Base-by-base conservation (phyloP, 139 green algal genomes). In the Chlorella sorokiniana region DNA sequence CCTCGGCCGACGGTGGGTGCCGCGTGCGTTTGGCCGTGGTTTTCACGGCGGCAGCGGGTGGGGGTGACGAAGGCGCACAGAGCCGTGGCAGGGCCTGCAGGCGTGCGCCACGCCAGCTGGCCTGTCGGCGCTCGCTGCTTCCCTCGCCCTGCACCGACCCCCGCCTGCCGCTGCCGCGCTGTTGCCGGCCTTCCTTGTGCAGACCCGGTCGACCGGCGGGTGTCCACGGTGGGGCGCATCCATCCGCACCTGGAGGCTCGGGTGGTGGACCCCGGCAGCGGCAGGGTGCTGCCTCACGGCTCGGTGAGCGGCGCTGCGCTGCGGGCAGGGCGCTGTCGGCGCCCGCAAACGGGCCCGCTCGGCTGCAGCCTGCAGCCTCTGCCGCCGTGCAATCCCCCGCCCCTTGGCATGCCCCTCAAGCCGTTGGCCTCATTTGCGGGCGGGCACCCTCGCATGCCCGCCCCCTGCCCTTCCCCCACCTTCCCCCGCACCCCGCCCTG, bases 171-270 rank as follows among this genome's bases (percentile, higher is more conserved):
- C 9, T 73, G 2, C 29, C 69, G 27, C 25, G 4, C 29, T 40
- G n/a, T n/a, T n/a, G n/a, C n/a, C 31, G 5, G 4, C 33, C 68
- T 54, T 38, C 22, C 31, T 40, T 14, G 5, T 14, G 62, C 77
- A 83, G 82, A 87, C 51, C 40, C 82, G 3, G 37, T 83, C 18
- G 82, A 83, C n/a, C 52, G 64, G 35, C 78, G 76, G 20, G 82
- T 87, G 41, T 41, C 45, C 7, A 84, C 82, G 0, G 82, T 87
- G 72, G 82, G 82, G 18, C 48, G 48, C n/a, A 70, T 87, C 51
- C 82, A 87, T 72, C 82, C 82, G 14, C 82, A 87, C 64, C 29
- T 87, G 29, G 76, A 87, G 40, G 82, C 82, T 27, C 41, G 41
- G 35, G 73, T 80, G 27, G 41, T 80, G 10, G 73, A 80, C 54